Evolutionary conservation across 2,329 filamentous ascomycete species (phyloP).

Genomic region (Penicillium sp.): DNA sequence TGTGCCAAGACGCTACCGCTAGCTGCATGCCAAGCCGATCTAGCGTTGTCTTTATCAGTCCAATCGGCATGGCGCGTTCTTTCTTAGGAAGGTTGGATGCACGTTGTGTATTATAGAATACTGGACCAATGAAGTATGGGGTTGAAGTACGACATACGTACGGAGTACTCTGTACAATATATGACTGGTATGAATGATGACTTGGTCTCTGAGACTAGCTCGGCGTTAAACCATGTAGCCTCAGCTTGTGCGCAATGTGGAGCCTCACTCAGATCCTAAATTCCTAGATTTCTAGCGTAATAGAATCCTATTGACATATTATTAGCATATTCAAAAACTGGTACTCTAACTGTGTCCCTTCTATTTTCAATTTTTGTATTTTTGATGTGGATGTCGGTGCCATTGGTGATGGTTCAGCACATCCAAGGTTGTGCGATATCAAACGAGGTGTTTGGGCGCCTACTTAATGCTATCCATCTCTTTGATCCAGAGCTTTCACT

Average conservation of each 20-base stretch:
- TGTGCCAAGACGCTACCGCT: slow-evolving; percentile 1
- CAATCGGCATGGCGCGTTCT: neutral
- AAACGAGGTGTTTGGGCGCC: neutral
- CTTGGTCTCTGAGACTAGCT: slow-evolving; percentile 9
- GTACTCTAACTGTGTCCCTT: neutral
- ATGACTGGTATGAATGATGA: neutral
- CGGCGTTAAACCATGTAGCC: neutral
- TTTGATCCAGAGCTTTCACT: neutral
- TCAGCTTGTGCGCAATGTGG: neutral
- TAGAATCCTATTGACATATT: slow-evolving; percentile 15
- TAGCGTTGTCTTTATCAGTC: slow-evolving; percentile 11
- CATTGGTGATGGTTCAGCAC: neutral
- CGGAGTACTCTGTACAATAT: no score
- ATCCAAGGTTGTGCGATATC: slow-evolving; percentile 6
- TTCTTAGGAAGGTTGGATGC: no score
- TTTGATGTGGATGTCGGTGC: slow-evolving; percentile 1
- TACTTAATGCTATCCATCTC: slow-evolving; percentile 1
- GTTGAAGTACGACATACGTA: no score
- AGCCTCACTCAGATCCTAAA: neutral
- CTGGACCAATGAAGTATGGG: neutral
- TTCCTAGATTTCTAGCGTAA: neutral
- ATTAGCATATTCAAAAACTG: slow-evolving; percentile 8
- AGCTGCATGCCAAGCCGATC: neutral
- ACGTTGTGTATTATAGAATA: neutral
- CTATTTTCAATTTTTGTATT: slow-evolving; percentile 6